These are phyloP conservation scores for Yamadazyma diddensiae DNA, from an alignment of 1,139 yeast species.

Conservation along the genomic window DNA sequence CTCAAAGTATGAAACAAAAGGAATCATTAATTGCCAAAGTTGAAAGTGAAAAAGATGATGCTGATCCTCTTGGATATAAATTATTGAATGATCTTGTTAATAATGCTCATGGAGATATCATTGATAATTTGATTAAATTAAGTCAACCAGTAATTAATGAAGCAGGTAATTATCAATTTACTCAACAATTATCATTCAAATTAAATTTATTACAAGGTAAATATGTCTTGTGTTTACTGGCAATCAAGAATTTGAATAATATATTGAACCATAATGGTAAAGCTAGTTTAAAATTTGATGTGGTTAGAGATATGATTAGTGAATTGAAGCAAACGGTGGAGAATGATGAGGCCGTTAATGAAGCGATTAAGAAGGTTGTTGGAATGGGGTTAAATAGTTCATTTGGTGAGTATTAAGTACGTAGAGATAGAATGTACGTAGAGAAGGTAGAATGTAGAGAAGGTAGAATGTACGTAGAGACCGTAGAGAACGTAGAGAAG, in stretches of 20 bases:
- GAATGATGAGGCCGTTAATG: slow-evolving; percentile 29
- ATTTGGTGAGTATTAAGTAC: slow-evolving; percentile 27
- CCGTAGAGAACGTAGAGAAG: too few species aligned
- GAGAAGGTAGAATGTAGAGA: too few species aligned
- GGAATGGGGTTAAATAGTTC: slow-evolving; percentile 38
- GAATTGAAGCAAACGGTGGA: slow-evolving; percentile 23
- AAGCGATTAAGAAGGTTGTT: slow-evolving; percentile 44
- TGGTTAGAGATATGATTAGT: slow-evolving; percentile 25
- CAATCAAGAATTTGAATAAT: slow-evolving; percentile 36
- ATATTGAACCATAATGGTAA: slow-evolving; percentile 20
- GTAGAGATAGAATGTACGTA: too few species aligned
- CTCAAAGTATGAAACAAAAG: slow-evolving; percentile 35
- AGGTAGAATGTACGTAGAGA: too few species aligned
- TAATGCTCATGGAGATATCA: slow-evolving; percentile 23
- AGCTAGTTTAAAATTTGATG: slow-evolving; percentile 15
- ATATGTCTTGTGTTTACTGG: slow-evolving; percentile 47
- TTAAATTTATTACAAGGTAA: slow-evolving; percentile 41
- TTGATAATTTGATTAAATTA: slow-evolving; percentile 28
- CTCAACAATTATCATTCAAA: slow-evolving; percentile 39
- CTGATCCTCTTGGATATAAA: slow-evolving; percentile 49
- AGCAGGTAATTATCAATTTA: slow-evolving; percentile 30
- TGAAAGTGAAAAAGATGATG: slow-evolving; percentile 43
- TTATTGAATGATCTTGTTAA: slow-evolving; percentile 27
- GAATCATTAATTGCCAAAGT: slow-evolving; percentile 39
- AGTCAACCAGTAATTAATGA: slow-evolving; percentile 34